These are phyloP conservation scores for Juglanconis juglandina DNA, from an alignment of 2,329 filamentous ascomycete species.

Conservation along the genomic window DNA sequence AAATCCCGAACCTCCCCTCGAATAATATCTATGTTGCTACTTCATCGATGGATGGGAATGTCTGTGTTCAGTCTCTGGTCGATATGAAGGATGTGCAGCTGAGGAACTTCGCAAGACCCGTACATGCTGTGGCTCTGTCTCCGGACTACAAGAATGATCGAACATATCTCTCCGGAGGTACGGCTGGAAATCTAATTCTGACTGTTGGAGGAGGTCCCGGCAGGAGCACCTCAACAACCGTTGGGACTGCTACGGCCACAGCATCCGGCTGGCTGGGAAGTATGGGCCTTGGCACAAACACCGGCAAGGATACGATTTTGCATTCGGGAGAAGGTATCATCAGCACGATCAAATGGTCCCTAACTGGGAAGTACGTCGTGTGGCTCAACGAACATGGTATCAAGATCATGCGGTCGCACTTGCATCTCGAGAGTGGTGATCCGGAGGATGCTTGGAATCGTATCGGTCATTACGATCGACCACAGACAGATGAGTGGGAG, in stretches of 20 bases:
- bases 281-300: constrained; percentile 74
- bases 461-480: constrained; percentile 86
- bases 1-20: constrained; percentile 70
- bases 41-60: constrained; percentile 91
- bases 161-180: constrained; percentile 85
- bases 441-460: constrained; percentile 88
- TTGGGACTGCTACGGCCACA: constrained; percentile 74
- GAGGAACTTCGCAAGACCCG: constrained; percentile 87
- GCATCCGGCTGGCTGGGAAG: constrained; percentile 89
- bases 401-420: constrained; percentile 91
- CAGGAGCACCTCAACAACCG: constrained; percentile 82
- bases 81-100: constrained; percentile 88
- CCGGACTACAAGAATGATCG: constrained; percentile 89
- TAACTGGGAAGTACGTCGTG: constrained; percentile 85
- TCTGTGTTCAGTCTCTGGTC: constrained; percentile 83
- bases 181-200: constrained; percentile 81
- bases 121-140: constrained; percentile 89
- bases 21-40: constrained; percentile 93
- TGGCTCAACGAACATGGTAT: constrained; percentile 98
- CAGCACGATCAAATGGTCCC: constrained; percentile 88
- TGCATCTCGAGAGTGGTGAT: constrained; percentile 73
- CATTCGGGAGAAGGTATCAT: constrained; percentile 92
- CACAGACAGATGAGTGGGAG: constrained; percentile 83
- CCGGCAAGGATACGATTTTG: constrained; percentile 78
- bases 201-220: constrained; percentile 79